Percentiles rank a stretch among this genome's conserved stretches.
Evolutionary conservation across 257 asterid species (phyloP).

Genomic region (Scutellaria barbata): DNA sequence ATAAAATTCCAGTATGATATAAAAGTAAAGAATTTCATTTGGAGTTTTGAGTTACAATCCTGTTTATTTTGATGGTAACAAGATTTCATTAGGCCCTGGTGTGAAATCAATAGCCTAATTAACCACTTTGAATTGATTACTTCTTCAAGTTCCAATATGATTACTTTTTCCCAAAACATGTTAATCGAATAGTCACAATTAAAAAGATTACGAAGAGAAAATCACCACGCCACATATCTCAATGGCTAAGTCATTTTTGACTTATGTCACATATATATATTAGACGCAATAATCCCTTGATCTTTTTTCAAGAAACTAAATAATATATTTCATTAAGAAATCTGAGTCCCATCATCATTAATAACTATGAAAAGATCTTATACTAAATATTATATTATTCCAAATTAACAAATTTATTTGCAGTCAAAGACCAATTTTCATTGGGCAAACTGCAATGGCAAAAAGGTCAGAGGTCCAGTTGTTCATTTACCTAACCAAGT

Average conservation of each 20-base stretch:
- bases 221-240: conserved; percentile 29
- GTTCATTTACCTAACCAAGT: conserved; percentile 41
- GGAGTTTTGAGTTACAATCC: not conserved
- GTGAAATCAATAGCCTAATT: conserved; percentile 31
- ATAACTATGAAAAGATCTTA: not conserved
- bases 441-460: not conserved
- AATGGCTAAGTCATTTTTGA: conserved; percentile 27
- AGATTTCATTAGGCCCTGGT: conserved; percentile 4
- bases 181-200: not conserved
- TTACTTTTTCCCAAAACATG: conserved; percentile 13
- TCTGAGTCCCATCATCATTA: not conserved
- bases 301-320: not conserved
- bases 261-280: conserved; percentile 24
- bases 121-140: conserved; percentile 35
- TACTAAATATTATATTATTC: not conserved
- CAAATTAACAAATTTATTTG: not conserved
- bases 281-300: not conserved
- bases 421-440: not conserved
- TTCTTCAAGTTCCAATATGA: conserved; percentile 30
- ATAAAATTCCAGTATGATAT: too few species aligned
- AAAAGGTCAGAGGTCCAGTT: conserved; percentile 38
- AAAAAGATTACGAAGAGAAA: conserved; percentile 16
- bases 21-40: not conserved
- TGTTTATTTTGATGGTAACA: not conserved
- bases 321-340: not conserved